These are phyloP conservation scores for Sporisorium sorghi DNA, from an alignment of 1,284 basidiomycete species.

Conservation along the genomic window DNA sequence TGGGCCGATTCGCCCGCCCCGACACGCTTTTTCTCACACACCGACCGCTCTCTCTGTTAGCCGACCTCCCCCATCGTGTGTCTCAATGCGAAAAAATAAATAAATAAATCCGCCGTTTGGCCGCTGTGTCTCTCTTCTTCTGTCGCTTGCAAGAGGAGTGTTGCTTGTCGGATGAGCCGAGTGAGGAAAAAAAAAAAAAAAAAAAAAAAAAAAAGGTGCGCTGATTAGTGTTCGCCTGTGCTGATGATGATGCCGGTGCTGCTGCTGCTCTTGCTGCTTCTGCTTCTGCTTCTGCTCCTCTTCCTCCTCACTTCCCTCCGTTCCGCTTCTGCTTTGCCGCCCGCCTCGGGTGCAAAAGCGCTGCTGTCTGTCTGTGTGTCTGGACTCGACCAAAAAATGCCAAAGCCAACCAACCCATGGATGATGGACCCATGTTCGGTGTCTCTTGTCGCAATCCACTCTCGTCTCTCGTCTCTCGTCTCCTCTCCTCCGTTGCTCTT, in stretches of 20 bases:
- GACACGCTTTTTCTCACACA: not conserved
- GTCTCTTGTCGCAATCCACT: too few species aligned
- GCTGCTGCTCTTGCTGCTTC: not conserved
- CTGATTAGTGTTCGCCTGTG: conserved; percentile 9
- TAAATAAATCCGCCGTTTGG: not conserved
- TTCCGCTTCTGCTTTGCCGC: conserved; percentile 9
- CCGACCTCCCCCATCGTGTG: not conserved
- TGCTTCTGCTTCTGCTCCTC: not conserved
- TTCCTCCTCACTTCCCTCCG: not conserved
- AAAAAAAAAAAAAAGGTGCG: too few species aligned
- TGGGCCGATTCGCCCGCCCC: conserved; percentile 16
- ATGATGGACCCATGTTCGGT: too few species aligned
- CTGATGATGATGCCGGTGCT: not conserved
- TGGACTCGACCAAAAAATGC: too few species aligned
- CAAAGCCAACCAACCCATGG: too few species aligned
- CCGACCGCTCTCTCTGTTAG: not conserved
- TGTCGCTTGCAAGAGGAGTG: not conserved
- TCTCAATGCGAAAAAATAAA: not conserved
- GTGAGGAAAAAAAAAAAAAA: too few species aligned
- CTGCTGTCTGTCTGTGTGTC: too few species aligned
- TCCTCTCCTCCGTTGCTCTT: too few species aligned
- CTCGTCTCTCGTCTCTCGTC: too few species aligned
- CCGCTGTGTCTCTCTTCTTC: not conserved
- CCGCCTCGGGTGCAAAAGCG: not conserved
- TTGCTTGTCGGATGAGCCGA: not conserved